phyloP scores from a whole-genome alignment of 2,329 filamentous ascomycete species.

The Cladobotryum protrusum region DNA sequence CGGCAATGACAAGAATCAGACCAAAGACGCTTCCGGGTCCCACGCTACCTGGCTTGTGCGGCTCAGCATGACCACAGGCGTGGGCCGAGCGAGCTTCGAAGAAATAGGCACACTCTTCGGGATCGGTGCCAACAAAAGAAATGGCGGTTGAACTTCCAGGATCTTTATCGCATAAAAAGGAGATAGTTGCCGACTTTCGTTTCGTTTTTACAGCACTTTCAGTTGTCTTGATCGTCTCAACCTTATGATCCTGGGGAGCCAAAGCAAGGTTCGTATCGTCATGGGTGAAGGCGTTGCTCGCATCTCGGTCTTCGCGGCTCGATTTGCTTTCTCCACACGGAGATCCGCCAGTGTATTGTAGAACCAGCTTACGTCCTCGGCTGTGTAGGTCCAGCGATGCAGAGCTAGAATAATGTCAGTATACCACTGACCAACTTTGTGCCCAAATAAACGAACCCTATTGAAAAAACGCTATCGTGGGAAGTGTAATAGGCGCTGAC shows the following conservation, averaged over 20 bases:
- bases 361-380: conserved; percentile 66
- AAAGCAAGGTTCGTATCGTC: neutral
- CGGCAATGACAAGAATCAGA: conserved; percentile 70
- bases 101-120: conserved; percentile 90
- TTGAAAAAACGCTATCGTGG: conserved; percentile 62
- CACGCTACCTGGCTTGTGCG: conserved; percentile 66
- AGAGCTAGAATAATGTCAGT: conserved; percentile 20
- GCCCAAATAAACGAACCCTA: conserved; percentile 54
- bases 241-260: conserved; percentile 6
- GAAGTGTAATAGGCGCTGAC: conserved; percentile 72
- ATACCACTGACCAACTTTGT: neutral
- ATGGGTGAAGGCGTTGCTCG: neutral
- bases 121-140: conserved; percentile 76
- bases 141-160: conserved; percentile 62
- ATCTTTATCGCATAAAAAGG: conserved; percentile 87
- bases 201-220: conserved; percentile 26
- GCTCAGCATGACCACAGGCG: conserved; percentile 65
- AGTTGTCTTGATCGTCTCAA: conserved; percentile 25
- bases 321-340: conserved; percentile 52
- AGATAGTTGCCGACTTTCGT: conserved; percentile 79
- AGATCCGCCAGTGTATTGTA: conserved; percentile 73
- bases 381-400: conserved; percentile 48
- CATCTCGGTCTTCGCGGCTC: conserved; percentile 27
- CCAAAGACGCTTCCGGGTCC: conserved; percentile 74
- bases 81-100: conserved; percentile 86